Conservation (phyloP, 805 yeast species). For the Nakazawaea anatomiae region DNA sequence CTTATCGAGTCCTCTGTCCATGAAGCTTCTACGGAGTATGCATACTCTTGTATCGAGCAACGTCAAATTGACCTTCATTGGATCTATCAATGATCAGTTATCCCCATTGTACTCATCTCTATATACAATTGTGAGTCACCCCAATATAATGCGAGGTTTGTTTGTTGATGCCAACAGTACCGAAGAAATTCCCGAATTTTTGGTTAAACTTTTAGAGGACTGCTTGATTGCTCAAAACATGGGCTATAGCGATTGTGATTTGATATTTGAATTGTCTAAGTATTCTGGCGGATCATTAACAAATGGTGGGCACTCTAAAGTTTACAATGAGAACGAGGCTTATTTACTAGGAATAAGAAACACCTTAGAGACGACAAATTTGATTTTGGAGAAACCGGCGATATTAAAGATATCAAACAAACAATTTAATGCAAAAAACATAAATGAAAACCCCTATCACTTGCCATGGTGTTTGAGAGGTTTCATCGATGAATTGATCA, state of each 20-base stretch:
- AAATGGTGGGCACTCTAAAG: slow-evolving; percentile 75
- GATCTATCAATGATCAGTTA: slow-evolving; percentile 84
- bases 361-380: slow-evolving; percentile 68
- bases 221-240: slow-evolving; percentile 21
- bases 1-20: slow-evolving; percentile 63
- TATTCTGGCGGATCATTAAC: slow-evolving; percentile 75
- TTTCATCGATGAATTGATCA: slow-evolving; percentile 55
- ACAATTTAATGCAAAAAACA: slow-evolving; percentile 32
- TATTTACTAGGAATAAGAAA: slow-evolving; percentile 71
- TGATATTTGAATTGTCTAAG: slow-evolving; percentile 57
- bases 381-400: slow-evolving; percentile 31
- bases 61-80: slow-evolving; percentile 75
- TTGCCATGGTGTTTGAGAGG: slow-evolving; percentile 94
- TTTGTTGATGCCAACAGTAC: slow-evolving; percentile 49
- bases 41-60: slow-evolving; percentile 62
- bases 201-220: slow-evolving; percentile 29
- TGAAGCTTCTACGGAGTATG: slow-evolving; percentile 61
- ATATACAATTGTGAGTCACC: slow-evolving; percentile 75
- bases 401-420: slow-evolving; percentile 37
- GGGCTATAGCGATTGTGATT: slow-evolving; percentile 22
- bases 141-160: slow-evolving; percentile 80
- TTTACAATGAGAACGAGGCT: slow-evolving; percentile 73
- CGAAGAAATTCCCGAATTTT: slow-evolving; percentile 31
- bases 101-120: slow-evolving; percentile 89
- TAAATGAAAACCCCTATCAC: slow-evolving; percentile 74